Evolutionary conservation across 768 basidiomycete species (phyloP).

Genomic region (Udeniomyces megalosporus): DNA sequence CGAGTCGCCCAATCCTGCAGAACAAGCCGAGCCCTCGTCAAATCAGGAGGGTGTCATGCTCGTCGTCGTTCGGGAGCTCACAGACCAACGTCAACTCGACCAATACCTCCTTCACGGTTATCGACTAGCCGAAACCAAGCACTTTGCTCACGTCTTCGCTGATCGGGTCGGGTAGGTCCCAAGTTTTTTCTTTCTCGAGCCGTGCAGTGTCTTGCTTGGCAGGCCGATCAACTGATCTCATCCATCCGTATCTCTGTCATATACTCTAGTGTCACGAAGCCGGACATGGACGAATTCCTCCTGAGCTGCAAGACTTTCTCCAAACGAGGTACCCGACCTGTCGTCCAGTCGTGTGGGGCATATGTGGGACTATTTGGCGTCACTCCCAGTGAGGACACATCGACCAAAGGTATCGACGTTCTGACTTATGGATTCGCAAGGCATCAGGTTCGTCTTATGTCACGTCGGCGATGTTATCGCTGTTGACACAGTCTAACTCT

Average conservation of each 20-base stretch:
- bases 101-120: conserved; percentile 27
- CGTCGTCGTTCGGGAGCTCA: conserved; percentile 28
- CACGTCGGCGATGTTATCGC: no score
- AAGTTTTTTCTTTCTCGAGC: no score
- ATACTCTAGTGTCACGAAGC: conserved; percentile 20
- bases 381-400: conserved; percentile 20
- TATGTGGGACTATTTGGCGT: conserved; percentile 30
- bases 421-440: conserved; percentile 31
- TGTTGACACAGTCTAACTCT: no score
- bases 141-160: conserved; percentile 26
- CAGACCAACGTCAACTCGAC: conserved; percentile 23
- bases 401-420: conserved; percentile 22
- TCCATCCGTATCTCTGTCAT: no score
- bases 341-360: conserved; percentile 29
- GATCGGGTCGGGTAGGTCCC: conserved; percentile 20
- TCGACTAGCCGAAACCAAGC: conserved; percentile 28
- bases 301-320: conserved; percentile 30
- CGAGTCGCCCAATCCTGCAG: conserved; percentile 14
- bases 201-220: no score
- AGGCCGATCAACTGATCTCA: no score
- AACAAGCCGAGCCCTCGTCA: conserved; percentile 15
- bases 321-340: conserved; percentile 27
- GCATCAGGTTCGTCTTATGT: conserved; percentile 19
- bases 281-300: conserved; percentile 28
- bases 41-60: conserved; percentile 29